Evolutionary conservation across 768 basidiomycete genomes (phyloP).

Genomic region (Boletus eberwhitei): DNA sequence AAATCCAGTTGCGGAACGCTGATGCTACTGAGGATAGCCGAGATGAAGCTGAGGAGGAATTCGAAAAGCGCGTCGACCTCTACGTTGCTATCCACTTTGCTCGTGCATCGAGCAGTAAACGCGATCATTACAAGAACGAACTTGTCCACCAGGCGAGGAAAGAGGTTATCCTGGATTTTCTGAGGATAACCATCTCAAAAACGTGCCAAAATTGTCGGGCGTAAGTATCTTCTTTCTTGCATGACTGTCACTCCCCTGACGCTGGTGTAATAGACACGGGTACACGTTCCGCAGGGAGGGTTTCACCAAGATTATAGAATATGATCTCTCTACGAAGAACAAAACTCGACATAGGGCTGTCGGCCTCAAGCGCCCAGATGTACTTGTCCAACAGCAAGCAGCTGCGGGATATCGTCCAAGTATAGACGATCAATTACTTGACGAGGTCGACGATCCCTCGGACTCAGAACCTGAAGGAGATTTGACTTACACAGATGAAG

Average conservation of each 20-base stretch:
- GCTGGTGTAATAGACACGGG: conserved; percentile 46
- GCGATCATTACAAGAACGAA: conserved; percentile 87
- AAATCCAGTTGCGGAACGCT: conserved; percentile 36
- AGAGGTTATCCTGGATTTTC: conserved; percentile 75
- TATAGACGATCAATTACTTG: conserved; percentile 27
- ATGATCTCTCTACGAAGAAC: conserved; percentile 79
- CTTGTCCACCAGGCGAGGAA: conserved; percentile 86
- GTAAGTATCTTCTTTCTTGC: conserved; percentile 46
- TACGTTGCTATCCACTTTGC: conserved; percentile 56
- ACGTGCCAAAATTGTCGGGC: conserved; percentile 85
- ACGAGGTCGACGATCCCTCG: conserved; percentile 49
- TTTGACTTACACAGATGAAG: conserved; percentile 50
- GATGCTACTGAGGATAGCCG: conserved; percentile 39
- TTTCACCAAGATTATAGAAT: conserved; percentile 90
- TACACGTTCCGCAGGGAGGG: conserved; percentile 95
- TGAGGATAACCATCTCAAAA: conserved; percentile 62
- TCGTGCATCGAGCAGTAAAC: conserved; percentile 49
- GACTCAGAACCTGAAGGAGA: conserved; percentile 49
- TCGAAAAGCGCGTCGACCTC: conserved; percentile 57
- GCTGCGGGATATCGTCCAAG: conserved; percentile 24
- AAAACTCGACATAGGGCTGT: conserved; percentile 55
- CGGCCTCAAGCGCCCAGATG: conserved; percentile 68
- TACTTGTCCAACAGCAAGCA: conserved; percentile 49
- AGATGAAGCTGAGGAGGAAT: conserved; percentile 60
- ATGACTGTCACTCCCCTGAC: conserved; percentile 3